Base-by-base conservation (phyloP, 228 moss, liverwort and hornwort species). In the Sphagnum fallax region DNA sequence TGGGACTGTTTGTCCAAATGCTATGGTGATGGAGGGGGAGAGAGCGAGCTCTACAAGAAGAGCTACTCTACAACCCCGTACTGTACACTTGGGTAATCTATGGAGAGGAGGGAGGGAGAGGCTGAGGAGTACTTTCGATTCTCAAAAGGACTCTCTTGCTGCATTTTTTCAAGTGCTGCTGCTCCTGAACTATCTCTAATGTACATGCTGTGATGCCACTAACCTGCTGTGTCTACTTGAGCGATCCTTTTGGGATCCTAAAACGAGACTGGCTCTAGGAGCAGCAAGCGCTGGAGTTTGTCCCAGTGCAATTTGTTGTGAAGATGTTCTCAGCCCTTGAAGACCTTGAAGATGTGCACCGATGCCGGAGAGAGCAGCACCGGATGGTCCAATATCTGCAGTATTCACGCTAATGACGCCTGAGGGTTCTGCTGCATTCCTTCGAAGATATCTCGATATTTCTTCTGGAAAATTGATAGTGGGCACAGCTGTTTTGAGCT, bases 191-290 rank as follows among this genome's bases (percentile, higher is more conserved):
- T 77, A 72, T 61, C 80, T 79, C 74, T 80, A 77, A 62, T 83
- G 77, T 70, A 83, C 77, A 80, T 83, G 83, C 77, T 83, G 80
- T 63, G 80, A 77, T 72, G 83, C 83, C 61, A 83, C 76, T 75
- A 83, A 75, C 74, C 70, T 77, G 72, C 80, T 80, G 49, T 83
- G 79, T 51, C 75, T 80, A 80, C 77, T 83, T 47, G 75, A 60
- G 48, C 75, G 75, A 62, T 83, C 76, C 83, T 76, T 74, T 15
- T 69, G 76, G 47, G 83, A 83, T 10, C 83, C 72, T 1, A 72
- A 80, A 8, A 76, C 73, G 47, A 72, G 72, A 4, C 67, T 80
- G 15, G 74, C 69, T 49, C 75, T 74, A 7, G 72, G 16, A 18
- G 79, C 32, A 32, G 32, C 32, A 32, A 32, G 32, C 32, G 32